Evolutionary conservation across 192 early-diverging fungal species (phyloP).

Genomic region (Jimgerdemannia flammicorona): DNA sequence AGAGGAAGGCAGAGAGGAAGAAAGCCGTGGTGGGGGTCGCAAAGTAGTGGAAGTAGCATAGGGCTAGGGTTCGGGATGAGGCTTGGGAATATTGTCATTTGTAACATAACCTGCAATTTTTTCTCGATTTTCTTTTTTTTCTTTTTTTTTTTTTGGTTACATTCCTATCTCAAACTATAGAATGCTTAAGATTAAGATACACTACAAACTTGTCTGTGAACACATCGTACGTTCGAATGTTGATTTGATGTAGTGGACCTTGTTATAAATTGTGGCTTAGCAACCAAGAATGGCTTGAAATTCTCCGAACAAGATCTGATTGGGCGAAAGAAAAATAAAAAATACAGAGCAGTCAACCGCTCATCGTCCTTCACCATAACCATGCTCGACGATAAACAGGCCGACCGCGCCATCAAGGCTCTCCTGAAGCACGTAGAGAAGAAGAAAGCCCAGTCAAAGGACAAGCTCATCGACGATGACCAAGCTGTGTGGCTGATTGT

Average conservation of each 20-base stretch:
- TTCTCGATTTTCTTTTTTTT: neutral
- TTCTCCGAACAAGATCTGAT: too few relatives aligned
- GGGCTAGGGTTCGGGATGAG: neutral
- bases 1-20: slow-evolving; percentile 65
- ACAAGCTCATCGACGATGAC: slow-evolving; percentile 48
- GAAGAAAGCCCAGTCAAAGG: slow-evolving; percentile 34
- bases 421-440: slow-evolving; percentile 36
- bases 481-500: slow-evolving; percentile 61
- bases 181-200: too few relatives aligned
- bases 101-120: neutral
- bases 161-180: too few relatives aligned
- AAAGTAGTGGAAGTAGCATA: slow-evolving; percentile 43
- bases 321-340: too few relatives aligned
- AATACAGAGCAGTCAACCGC: too few relatives aligned
- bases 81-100: neutral
- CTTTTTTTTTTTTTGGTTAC: neutral
- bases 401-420: slow-evolving; percentile 53
- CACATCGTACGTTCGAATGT: too few relatives aligned
- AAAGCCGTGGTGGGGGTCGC: slow-evolving; percentile 65
- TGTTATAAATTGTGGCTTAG: too few relatives aligned
- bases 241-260: too few relatives aligned
- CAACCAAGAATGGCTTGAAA: too few relatives aligned
- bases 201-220: too few relatives aligned
- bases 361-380: too few relatives aligned
- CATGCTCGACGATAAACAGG: slow-evolving; percentile 22